Conservation (phyloP, 805 yeast species). For the Metschnikowia cerradonensis region DNA sequence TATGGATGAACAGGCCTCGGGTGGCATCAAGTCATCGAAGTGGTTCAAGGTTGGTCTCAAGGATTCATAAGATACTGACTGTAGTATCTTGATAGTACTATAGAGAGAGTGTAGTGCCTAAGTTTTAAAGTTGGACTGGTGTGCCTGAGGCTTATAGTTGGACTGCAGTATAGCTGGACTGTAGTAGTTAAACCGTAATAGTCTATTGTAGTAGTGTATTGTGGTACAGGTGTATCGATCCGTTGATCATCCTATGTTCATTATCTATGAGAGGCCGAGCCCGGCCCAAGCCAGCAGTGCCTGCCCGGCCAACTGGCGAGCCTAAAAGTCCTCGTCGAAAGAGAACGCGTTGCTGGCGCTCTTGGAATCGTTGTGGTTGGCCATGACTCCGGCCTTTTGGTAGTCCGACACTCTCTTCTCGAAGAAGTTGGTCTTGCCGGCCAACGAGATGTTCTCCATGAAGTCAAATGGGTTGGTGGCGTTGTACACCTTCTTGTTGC, state of each 20-base stretch:
- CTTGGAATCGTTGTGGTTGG: conserved; percentile 52
- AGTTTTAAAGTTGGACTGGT: too few species aligned
- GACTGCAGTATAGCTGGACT: too few species aligned
- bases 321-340: conserved; percentile 87
- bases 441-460: conserved; percentile 97
- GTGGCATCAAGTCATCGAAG: too few species aligned
- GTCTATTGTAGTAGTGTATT: too few species aligned
- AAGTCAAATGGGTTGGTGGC: conserved; percentile 94
- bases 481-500: conserved; percentile 84
- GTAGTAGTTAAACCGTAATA: too few species aligned
- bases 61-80: too few species aligned
- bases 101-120: too few species aligned
- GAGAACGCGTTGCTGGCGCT: conserved; percentile 57
- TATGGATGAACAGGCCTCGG: too few species aligned
- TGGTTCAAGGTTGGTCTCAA: too few species aligned
- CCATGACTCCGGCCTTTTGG: conserved; percentile 99
- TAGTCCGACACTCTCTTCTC: conserved; percentile 98
- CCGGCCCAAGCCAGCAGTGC: conserved; percentile 4
- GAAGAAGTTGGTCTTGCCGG: conserved; percentile 98
- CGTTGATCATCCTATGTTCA: background rate
- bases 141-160: too few species aligned
- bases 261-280: background rate
- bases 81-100: too few species aligned
- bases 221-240: background rate
- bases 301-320: background rate